A percentile compares a stretch with the other conserved stretches of the same genome.
These are phyloP conservation scores for Yamadazyma buinensis DNA, from an alignment of 1,139 yeast genomes.

Conservation along the genomic window DNA sequence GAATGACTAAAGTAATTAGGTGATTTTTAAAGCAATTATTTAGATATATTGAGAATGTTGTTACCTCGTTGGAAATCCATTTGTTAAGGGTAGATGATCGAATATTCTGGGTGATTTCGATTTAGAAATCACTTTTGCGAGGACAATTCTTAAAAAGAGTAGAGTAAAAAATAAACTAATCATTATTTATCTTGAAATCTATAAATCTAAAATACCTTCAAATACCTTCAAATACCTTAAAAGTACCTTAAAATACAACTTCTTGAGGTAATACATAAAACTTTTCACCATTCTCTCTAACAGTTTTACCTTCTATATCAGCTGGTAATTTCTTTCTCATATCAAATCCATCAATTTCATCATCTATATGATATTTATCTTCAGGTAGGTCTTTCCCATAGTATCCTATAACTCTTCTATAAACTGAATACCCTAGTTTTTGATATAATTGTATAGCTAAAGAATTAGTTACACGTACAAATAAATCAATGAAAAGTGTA, in stretches of 20 bases:
- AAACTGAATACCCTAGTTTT: slow-evolving; percentile 80
- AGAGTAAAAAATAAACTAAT: no score
- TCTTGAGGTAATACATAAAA: slow-evolving; percentile 63
- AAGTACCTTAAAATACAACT: no score
- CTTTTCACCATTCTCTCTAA: slow-evolving; percentile 56
- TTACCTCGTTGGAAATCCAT: no score
- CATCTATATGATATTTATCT: slow-evolving; percentile 46
- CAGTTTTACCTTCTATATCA: slow-evolving; percentile 48
- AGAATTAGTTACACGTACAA: slow-evolving; percentile 80
- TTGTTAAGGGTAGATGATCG: no score
- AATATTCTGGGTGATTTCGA: no score
- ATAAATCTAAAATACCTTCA: no score
- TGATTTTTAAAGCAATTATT: no score
- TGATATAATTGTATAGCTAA: slow-evolving; percentile 82
- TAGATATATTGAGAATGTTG: no score
- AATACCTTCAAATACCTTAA: no score
- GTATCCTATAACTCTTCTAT: slow-evolving; percentile 85
- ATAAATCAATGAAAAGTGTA: slow-evolving; percentile 83
- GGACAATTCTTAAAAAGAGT: no score
- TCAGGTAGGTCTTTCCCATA: slow-evolving; percentile 55
- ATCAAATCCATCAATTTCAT: slow-evolving; percentile 84
- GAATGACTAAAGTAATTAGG: not conserved
- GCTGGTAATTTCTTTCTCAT: slow-evolving; percentile 67
- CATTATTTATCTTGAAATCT: no score
- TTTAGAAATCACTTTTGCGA: no score